A percentile compares a stretch with the other conserved stretches of the same genome.
Evolutionary conservation across 495 filamentous ascomycete genomes (phyloP).

Genomic region (Annulohypoxylon maeteangense): DNA sequence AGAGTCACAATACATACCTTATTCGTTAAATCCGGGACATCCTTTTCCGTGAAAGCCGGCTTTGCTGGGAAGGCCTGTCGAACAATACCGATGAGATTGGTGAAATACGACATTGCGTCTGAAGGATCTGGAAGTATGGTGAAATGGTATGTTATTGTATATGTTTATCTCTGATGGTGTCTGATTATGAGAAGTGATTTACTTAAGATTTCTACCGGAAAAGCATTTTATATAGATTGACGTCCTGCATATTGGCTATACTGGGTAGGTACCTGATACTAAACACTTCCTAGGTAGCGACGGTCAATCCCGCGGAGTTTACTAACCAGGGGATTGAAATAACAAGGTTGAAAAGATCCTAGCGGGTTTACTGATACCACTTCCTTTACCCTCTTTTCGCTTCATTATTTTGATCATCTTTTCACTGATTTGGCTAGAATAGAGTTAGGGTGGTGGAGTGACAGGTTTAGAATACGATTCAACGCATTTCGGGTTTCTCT

Average conservation of each 20-base stretch:
- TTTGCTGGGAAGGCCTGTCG: slow-evolving; percentile 39
- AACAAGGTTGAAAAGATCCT: background rate
- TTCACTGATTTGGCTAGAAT: background rate
- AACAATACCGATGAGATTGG: background rate
- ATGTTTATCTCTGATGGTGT: background rate
- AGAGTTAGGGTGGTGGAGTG: background rate
- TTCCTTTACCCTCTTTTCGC: background rate
- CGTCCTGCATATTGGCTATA: background rate
- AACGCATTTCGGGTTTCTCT: background rate
- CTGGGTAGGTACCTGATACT: too few species aligned
- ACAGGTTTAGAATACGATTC: background rate
- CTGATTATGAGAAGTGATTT: background rate
- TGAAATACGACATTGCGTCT: slow-evolving; percentile 23
- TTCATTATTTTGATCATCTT: background rate
- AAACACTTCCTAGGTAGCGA: too few species aligned
- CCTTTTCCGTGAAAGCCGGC: slow-evolving; percentile 47
- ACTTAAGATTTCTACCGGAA: background rate
- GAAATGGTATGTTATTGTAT: background rate
- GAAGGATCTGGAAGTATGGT: too few species aligned
- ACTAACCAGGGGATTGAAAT: background rate
- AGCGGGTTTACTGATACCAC: background rate
- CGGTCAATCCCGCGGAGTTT: slow-evolving; percentile 12
- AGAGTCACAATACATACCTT: slow-evolving; percentile 30
- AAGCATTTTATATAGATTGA: background rate
- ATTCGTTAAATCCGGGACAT: slow-evolving; percentile 43